phyloP scores from a whole-genome alignment of 768 basidiomycete genomes.

The Termitomyces sp. region DNA sequence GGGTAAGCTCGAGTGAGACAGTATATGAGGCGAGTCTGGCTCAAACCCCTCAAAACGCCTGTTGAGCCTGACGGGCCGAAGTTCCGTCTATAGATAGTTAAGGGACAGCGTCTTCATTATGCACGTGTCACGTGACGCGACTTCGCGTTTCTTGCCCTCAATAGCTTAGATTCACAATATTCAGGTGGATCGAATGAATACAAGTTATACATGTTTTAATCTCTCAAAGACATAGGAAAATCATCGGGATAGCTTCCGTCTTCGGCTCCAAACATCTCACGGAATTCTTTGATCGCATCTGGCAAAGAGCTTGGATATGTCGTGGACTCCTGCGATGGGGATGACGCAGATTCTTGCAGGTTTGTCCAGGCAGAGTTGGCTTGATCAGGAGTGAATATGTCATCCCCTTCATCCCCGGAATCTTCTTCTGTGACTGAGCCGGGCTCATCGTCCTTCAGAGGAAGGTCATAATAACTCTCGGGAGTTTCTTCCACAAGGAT shows the following conservation, averaged over 20 bases:
- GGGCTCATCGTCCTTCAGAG: constrained; percentile 1
- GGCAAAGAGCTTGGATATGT: constrained; percentile 25
- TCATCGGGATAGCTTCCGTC: constrained; percentile 34
- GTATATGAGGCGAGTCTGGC: background rate
- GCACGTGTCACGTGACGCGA: background rate
- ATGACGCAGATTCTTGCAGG: background rate
- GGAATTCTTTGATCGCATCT: constrained; percentile 33
- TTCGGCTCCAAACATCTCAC: constrained; percentile 34
- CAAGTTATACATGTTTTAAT: background rate
- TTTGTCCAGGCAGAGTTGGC: background rate
- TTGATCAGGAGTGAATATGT: constrained; percentile 3
- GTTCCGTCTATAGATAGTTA: background rate
- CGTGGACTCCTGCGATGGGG: constrained; percentile 2
- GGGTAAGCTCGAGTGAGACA: background rate
- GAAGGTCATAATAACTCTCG: constrained; percentile 8
- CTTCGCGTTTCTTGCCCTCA: background rate
- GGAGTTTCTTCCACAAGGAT: constrained; percentile 10
- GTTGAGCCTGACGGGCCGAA: background rate
- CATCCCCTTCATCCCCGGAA: constrained; percentile 24
- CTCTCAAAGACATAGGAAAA: constrained; percentile 32
- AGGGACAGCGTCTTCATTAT: too few relatives aligned
- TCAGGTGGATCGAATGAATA: background rate
- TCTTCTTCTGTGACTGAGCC: constrained; percentile 33
- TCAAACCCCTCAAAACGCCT: too few relatives aligned
- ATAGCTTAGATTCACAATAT: background rate